Percentiles rank a stretch among this genome's conserved stretches.
Evolutionary conservation across 768 basidiomycete genomes (phyloP).

Genomic region (Baorangia bicolor): DNA sequence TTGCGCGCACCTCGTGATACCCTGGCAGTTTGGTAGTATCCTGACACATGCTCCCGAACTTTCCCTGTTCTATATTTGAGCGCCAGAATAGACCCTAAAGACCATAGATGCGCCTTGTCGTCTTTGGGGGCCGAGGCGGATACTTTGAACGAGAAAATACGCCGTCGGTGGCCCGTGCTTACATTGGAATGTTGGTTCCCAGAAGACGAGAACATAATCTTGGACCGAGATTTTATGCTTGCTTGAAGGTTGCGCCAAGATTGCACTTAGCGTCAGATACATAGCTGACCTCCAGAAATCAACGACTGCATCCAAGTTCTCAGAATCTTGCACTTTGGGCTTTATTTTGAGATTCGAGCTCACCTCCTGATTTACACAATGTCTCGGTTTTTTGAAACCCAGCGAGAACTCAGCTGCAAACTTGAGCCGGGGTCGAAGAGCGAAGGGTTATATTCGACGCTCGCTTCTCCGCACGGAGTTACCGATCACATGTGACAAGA

Average conservation of each 20-base stretch:
- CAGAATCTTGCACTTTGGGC: background rate
- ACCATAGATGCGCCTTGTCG: background rate
- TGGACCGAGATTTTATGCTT: background rate
- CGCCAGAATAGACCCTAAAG: background rate
- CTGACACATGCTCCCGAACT: background rate
- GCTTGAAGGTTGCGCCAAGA: background rate
- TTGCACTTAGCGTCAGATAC: background rate
- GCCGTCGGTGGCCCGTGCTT: background rate
- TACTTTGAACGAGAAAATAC: background rate
- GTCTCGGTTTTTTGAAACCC: background rate
- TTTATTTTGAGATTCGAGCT: background rate
- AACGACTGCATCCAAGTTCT: background rate
- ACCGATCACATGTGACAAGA: slow-evolving; percentile 20
- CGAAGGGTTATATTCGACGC: slow-evolving; percentile 26
- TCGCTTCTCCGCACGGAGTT: slow-evolving; percentile 37
- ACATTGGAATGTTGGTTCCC: background rate
- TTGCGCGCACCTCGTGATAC: background rate
- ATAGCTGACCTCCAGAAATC: background rate
- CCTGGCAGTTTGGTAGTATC: background rate
- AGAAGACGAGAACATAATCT: background rate
- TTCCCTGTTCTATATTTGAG: background rate
- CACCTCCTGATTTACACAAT: background rate
- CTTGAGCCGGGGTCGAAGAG: background rate
- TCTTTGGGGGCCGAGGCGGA: background rate
- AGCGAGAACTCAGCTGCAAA: background rate